phyloP scores from a whole-genome alignment of 1,284 basidiomycete species.

The Fomitopsis pinicola region DNA sequence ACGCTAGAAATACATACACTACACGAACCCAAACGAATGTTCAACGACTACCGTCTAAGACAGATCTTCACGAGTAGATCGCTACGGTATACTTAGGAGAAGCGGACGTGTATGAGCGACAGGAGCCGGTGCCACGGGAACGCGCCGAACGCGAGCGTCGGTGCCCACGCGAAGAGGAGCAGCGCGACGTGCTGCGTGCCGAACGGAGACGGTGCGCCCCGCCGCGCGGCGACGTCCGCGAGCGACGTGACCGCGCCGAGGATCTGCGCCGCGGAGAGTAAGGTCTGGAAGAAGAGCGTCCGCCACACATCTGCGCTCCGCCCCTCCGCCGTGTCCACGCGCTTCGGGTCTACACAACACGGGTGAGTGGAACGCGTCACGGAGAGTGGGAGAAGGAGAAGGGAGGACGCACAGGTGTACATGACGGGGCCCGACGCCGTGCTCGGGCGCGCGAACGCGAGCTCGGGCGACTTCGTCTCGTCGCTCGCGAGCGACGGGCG shows the following conservation, averaged over 20 bases:
- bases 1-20: background rate
- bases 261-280: constrained; percentile 30
- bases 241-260: constrained; percentile 46
- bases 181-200: constrained; percentile 55
- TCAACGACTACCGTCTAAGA: too few relatives aligned
- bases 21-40: background rate
- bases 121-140: constrained; percentile 6
- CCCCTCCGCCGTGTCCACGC: constrained; percentile 6
- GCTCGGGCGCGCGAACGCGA: constrained; percentile 20
- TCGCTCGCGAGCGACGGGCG: constrained; percentile 15
- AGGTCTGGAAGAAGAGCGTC: constrained; percentile 26
- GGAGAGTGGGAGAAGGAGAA: constrained; percentile 1
- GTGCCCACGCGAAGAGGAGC: constrained; percentile 48
- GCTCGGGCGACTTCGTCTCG: constrained; percentile 19
- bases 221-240: constrained; percentile 37
- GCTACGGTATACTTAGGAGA: too few relatives aligned
- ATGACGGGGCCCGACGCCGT: constrained; percentile 9
- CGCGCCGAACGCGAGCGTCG: constrained; percentile 26
- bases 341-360: background rate
- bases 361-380: background rate
- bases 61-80: too few relatives aligned
- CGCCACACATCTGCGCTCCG: constrained; percentile 19
- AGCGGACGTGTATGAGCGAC: background rate
- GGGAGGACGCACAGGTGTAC: constrained; percentile 11
- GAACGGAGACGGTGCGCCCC: constrained; percentile 35